Conservation (phyloP, 2,329 filamentous ascomycete genomes). For the Escovopsis sp. region DNA sequence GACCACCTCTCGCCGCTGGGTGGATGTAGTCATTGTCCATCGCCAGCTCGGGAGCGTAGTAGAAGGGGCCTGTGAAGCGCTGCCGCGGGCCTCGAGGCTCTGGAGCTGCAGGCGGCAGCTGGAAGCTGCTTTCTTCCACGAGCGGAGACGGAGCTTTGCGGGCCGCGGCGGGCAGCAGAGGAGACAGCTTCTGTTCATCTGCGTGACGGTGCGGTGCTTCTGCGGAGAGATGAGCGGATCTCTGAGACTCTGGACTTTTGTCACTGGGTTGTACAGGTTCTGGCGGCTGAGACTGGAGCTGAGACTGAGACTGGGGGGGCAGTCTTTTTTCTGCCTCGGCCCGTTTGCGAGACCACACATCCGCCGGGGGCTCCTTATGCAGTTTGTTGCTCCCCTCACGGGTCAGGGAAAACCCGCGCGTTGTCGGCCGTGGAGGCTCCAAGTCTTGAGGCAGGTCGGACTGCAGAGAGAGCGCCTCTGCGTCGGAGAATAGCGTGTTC, state of each 20-base stretch:
- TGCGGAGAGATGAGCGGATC: slow-evolving; percentile 3
- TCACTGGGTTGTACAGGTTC: slow-evolving; percentile 1
- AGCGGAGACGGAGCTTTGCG: background rate
- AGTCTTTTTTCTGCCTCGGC: slow-evolving; percentile 25
- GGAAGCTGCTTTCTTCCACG: background rate
- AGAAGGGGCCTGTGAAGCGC: slow-evolving; percentile 15
- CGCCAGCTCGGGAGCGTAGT: slow-evolving; percentile 12
- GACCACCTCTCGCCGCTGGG: slow-evolving; percentile 9
- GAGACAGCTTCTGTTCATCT: slow-evolving; percentile 19
- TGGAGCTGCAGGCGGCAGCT: background rate
- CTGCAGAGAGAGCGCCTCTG: slow-evolving; percentile 11
- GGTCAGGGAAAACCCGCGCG: slow-evolving; percentile 22
- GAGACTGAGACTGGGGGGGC: slow-evolving; percentile 2
- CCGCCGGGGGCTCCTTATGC: slow-evolving; percentile 40
- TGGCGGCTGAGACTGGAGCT: background rate
- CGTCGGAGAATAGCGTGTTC: slow-evolving; percentile 21
- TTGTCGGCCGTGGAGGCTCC: slow-evolving; percentile 14
- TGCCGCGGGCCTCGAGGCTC: slow-evolving; percentile 11
- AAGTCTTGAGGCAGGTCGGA: slow-evolving; percentile 6
- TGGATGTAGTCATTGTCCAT: slow-evolving; percentile 15
- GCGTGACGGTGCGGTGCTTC: slow-evolving; percentile 7
- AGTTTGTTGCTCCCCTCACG: slow-evolving; percentile 43
- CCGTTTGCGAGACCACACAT: slow-evolving; percentile 29
- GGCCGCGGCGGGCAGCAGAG: slow-evolving; percentile 7
- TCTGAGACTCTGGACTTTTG: background rate